Evolutionary conservation across 306 rosid species (phyloP).

Genomic region (Trifolium subterraneum): DNA sequence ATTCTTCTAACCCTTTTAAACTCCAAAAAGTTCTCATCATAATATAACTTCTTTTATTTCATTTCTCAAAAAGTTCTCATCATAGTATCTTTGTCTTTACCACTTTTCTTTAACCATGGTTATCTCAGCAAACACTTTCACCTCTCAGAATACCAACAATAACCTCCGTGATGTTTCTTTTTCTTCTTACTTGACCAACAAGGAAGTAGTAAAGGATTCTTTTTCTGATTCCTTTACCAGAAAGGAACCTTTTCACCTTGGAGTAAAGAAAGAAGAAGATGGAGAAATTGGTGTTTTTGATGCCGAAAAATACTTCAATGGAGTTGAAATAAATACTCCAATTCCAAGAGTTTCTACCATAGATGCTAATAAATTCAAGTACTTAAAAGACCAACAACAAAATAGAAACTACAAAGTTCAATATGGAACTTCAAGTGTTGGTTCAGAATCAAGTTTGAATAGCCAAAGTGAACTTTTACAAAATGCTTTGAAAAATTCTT

Average conservation of each 20-base stretch:
- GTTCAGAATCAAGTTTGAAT: slow-evolving; percentile 83
- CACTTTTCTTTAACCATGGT: slow-evolving; percentile 44
- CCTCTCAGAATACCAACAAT: slow-evolving; percentile 33
- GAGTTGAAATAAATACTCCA: slow-evolving; percentile 52
- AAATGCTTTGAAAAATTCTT: slow-evolving; percentile 43
- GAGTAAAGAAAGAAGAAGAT: slow-evolving; percentile 61
- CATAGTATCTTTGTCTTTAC: no score
- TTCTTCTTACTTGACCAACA: slow-evolving; percentile 59
- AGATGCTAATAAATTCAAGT: slow-evolving; percentile 41
- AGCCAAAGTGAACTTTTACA: slow-evolving; percentile 69
- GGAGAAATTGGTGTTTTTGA: slow-evolving; percentile 86
- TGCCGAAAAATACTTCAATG: slow-evolving; percentile 96
- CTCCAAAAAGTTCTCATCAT: slow-evolving; percentile 18
- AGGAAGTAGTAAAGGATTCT: slow-evolving; percentile 36
- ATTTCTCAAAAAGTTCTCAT: not conserved
- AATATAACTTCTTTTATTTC: slow-evolving; percentile 17
- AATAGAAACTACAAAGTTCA: slow-evolving; percentile 44
- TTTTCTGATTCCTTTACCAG: slow-evolving; percentile 46
- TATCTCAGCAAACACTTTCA: slow-evolving; percentile 55
- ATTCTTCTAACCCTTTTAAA: slow-evolving; percentile 36
- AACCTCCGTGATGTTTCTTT: slow-evolving; percentile 54
- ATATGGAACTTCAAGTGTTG: slow-evolving; percentile 67
- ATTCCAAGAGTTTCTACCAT: slow-evolving; percentile 45
- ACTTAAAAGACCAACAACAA: slow-evolving; percentile 38
- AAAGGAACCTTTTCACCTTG: slow-evolving; percentile 39